Evolutionary conservation across 805 yeast species (phyloP).

Genomic region (Metschnikowia noctiluminum): DNA sequence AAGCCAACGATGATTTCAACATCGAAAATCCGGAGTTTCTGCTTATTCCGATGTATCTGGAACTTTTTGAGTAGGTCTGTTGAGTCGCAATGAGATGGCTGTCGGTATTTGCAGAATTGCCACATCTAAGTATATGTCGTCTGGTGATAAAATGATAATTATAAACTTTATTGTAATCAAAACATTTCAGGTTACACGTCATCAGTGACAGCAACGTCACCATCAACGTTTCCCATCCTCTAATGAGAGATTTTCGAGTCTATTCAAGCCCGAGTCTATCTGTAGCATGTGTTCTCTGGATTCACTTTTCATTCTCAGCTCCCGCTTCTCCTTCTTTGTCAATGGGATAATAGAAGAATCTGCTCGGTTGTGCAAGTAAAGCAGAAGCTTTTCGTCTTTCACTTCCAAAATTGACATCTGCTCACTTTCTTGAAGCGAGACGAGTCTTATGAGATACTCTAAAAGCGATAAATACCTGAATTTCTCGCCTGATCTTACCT

Average conservation of each 20-base stretch:
- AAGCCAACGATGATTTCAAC: constrained; percentile 4
- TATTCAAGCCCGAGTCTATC: constrained; percentile 31
- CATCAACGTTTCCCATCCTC: constrained; percentile 5
- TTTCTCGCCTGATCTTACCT: constrained; percentile 3
- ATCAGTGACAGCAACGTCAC: too few relatives aligned
- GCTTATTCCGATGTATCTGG: constrained; percentile 15
- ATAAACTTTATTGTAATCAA: too few relatives aligned
- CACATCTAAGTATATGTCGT: too few relatives aligned
- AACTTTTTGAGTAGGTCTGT: constrained; percentile 7
- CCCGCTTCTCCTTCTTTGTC: constrained; percentile 15
- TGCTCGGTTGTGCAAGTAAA: constrained; percentile 60
- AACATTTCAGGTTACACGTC: too few relatives aligned
- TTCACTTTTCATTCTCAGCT: constrained; percentile 10
- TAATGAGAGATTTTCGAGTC: constrained; percentile 30
- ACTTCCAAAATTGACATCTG: constrained; percentile 49
- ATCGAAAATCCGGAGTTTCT: constrained; percentile 7
- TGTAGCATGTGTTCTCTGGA: constrained; percentile 19
- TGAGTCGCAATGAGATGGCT: not conserved
- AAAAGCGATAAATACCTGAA: constrained; percentile 49
- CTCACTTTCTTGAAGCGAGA: constrained; percentile 59
- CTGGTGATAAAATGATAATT: too few relatives aligned
- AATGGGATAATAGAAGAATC: constrained; percentile 20
- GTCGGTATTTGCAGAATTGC: too few relatives aligned
- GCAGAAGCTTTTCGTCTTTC: constrained; percentile 62
- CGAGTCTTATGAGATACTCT: constrained; percentile 60